Evolutionary conservation across 768 basidiomycete genomes (phyloP).

Genomic region (Amyloporia xantha): DNA sequence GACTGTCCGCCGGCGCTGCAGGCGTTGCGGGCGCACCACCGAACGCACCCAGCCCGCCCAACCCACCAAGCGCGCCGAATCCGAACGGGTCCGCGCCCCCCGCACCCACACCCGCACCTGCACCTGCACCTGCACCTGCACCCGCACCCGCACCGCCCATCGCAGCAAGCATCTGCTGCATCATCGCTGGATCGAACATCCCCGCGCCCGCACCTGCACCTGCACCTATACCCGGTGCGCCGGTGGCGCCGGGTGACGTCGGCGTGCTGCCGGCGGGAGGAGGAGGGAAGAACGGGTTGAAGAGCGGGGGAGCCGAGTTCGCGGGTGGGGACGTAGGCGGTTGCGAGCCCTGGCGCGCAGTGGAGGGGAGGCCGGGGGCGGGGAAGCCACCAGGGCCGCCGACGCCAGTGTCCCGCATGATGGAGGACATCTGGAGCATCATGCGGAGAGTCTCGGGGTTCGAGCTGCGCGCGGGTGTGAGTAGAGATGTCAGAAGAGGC

Average conservation of each 20-base stretch:
- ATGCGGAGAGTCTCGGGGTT: slow-evolving; percentile 72
- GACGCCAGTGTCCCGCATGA: slow-evolving; percentile 34
- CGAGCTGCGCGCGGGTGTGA: slow-evolving; percentile 34
- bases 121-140: slow-evolving; percentile 18
- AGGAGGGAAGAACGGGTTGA: slow-evolving; percentile 11
- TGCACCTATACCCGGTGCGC: slow-evolving; percentile 13
- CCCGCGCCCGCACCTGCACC: slow-evolving; percentile 23
- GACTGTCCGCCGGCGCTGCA: slow-evolving; percentile 53
- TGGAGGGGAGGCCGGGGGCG: slow-evolving; percentile 51
- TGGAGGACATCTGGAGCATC: slow-evolving; percentile 69
- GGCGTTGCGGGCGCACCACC: slow-evolving; percentile 29
- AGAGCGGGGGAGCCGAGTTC: background rate
- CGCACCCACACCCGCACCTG: too few species aligned
- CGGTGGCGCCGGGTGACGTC: slow-evolving; percentile 11
- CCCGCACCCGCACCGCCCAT: slow-evolving; percentile 25
- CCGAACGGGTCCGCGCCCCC: slow-evolving; percentile 21
- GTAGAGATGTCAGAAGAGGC: slow-evolving; percentile 3
- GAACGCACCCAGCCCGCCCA: slow-evolving; percentile 15
- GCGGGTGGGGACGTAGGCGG: slow-evolving; percentile 7
- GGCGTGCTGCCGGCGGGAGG: slow-evolving; percentile 12
- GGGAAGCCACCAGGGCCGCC: slow-evolving; percentile 39
- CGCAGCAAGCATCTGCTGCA: slow-evolving; percentile 34
- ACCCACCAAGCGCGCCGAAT: slow-evolving; percentile 12
- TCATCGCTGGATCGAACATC: slow-evolving; percentile 37
- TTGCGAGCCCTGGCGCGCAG: slow-evolving; percentile 19